Evolutionary conservation across 345 rosid genomes (phyloP).

Genomic region (Ailanthus altissimus): DNA sequence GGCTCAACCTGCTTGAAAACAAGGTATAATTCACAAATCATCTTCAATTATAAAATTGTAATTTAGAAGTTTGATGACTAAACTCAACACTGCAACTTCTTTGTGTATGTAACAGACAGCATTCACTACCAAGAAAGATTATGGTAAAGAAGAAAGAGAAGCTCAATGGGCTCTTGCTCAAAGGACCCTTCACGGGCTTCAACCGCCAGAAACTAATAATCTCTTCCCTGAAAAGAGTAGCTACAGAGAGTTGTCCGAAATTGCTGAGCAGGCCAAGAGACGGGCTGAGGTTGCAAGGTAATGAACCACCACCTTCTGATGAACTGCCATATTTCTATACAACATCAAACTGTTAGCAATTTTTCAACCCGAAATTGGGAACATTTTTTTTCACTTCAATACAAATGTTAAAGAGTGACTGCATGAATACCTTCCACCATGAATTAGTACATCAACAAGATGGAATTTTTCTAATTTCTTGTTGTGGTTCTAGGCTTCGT

Average conservation of each 20-base stretch:
- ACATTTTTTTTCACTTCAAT: neutral
- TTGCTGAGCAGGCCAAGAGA: conserved; percentile 89
- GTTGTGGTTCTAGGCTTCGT: conserved; percentile 51
- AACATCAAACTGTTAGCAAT: neutral
- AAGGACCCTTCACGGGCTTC: conserved; percentile 83
- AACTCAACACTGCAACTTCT: neutral
- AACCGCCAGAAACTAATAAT: conserved; percentile 48
- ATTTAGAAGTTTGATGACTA: neutral
- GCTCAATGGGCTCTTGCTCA: conserved; percentile 93
- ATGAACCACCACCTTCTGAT: neutral
- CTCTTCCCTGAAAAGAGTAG: conserved; percentile 58
- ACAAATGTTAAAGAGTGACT: neutral
- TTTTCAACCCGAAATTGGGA: neutral
- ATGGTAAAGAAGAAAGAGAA: conserved; percentile 82
- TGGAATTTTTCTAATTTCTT: neutral
- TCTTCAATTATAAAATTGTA: neutral
- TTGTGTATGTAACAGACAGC: conserved; percentile 52
- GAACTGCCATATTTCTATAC: neutral
- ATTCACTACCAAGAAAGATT: conserved; percentile 86
- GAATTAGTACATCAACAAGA: neutral
- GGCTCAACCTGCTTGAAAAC: conserved; percentile 73
- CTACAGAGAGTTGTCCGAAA: conserved; percentile 72
- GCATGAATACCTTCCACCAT: neutral
- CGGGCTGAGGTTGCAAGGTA: conserved; percentile 91
- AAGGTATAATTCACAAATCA: conserved; percentile 46